phyloP scores from a whole-genome alignment of 2,329 filamentous ascomycete genomes.

The Penicillium expansum region DNA sequence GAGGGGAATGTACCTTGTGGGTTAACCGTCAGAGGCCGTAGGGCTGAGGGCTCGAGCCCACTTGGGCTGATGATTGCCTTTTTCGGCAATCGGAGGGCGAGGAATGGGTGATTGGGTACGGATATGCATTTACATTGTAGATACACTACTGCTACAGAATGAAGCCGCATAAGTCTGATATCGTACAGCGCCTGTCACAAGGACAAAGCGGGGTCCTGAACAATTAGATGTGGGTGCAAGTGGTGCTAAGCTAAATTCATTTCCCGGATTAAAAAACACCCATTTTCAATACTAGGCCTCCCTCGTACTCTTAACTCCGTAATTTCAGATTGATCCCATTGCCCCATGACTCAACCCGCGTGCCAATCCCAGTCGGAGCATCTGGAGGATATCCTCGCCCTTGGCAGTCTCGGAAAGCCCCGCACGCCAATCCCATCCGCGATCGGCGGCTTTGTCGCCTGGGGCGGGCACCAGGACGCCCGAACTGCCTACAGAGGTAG shows the following conservation, averaged over 20 bases:
- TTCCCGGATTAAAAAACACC: background rate
- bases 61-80: background rate
- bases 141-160: background rate
- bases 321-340: constrained; percentile 1
- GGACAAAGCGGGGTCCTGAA: background rate
- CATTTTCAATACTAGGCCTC: background rate
- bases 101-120: background rate
- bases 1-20: background rate
- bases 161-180: background rate
- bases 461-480: constrained; percentile 46
- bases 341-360: constrained; percentile 57
- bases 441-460: constrained; percentile 39
- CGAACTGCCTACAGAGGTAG: constrained; percentile 53
- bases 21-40: background rate
- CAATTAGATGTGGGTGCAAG: background rate
- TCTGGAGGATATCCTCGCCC: constrained; percentile 68
- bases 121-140: background rate
- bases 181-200: background rate
- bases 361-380: constrained; percentile 70
- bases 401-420: constrained; percentile 57
- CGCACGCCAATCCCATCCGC: constrained; percentile 72
- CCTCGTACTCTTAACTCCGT: background rate
- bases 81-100: background rate
- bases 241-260: constrained; percentile 1
- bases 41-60: constrained; percentile 7